Conservation (phyloP, 768 basidiomycete species). For the Cystofilobasidium bisporidii region DNA sequence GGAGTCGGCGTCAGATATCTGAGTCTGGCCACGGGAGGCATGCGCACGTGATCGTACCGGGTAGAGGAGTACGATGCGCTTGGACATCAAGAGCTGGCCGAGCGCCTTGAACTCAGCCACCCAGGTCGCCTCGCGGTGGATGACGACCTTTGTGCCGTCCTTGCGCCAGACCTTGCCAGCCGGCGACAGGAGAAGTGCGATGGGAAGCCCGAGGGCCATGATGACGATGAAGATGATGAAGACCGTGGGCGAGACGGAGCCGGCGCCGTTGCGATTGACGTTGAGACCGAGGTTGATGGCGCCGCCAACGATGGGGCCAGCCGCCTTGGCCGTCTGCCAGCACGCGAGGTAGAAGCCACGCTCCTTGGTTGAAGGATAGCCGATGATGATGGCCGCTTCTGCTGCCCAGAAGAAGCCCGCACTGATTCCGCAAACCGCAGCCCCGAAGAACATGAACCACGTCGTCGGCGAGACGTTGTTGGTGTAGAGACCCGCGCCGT, state of each 20-base stretch:
- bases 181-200: constrained; percentile 12
- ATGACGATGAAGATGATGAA: constrained; percentile 25
- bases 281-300: constrained; percentile 9
- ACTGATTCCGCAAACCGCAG: constrained; percentile 1
- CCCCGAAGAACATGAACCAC: not conserved
- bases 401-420: constrained; percentile 22
- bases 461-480: constrained; percentile 12
- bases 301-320: constrained; percentile 13
- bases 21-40: not conserved
- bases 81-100: constrained; percentile 5
- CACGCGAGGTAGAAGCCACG: constrained; percentile 9
- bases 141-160: constrained; percentile 13
- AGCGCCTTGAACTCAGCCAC: constrained; percentile 6
- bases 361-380: not conserved
- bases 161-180: constrained; percentile 6
- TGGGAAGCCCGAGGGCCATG: constrained; percentile 17
- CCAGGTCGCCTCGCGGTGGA: constrained; percentile 1
- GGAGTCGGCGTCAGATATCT: not conserved
- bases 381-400: no score
- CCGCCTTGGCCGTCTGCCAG: constrained; percentile 2
- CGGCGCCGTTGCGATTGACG: not conserved
- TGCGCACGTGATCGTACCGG: no score
- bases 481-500: constrained; percentile 15
- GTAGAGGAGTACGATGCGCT: constrained; percentile 9
- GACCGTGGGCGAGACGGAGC: no score